Conservation (phyloP, 1,284 basidiomycete genomes). For the Sporisorium graminicola region DNA sequence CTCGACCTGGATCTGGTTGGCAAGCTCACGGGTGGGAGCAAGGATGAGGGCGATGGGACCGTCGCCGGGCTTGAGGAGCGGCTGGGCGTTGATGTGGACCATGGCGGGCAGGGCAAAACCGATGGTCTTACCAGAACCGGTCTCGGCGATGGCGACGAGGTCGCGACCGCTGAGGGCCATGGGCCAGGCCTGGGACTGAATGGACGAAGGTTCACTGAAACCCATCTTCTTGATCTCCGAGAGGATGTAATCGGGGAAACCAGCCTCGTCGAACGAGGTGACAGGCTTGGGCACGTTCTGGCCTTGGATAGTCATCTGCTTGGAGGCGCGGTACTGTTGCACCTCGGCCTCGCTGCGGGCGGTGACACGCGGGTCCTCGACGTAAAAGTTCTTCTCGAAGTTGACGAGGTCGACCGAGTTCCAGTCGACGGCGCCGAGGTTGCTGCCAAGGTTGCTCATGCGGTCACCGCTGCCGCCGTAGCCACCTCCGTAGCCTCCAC, state of each 20-base stretch:
- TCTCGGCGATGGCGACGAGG: conserved; percentile 88
- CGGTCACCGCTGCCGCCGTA: conserved; percentile 75
- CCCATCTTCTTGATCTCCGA: conserved; percentile 92
- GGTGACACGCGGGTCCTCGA: conserved; percentile 88
- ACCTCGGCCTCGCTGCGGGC: conserved; percentile 86
- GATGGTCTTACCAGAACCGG: conserved; percentile 79
- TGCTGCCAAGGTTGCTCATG: conserved; percentile 86
- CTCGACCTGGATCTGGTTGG: conserved; percentile 98
- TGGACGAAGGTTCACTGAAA: conserved; percentile 88
- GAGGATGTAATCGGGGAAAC: conserved; percentile 96
- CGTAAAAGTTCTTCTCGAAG: conserved; percentile 90
- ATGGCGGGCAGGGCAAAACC: conserved; percentile 98
- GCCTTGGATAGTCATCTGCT: conserved; percentile 95
- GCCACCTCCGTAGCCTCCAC: conserved; percentile 48
- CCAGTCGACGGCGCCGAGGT: conserved; percentile 90
- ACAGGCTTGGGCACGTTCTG: conserved; percentile 89
- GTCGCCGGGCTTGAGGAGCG: conserved; percentile 90
- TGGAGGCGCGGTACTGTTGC: conserved; percentile 83
- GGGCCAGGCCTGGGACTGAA: conserved; percentile 98
- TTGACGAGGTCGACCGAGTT: conserved; percentile 77
- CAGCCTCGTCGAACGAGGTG: conserved; percentile 90
- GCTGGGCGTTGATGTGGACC: conserved; percentile 99
- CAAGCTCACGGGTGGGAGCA: conserved; percentile 96
- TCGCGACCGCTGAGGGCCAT: conserved; percentile 95
- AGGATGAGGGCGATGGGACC: conserved; percentile 96